A percentile compares a stretch with the other conserved stretches of the same genome.
These are phyloP conservation scores for Apiotrichum gracile DNA, from an alignment of 1,284 basidiomycete genomes.

Conservation along the genomic window DNA sequence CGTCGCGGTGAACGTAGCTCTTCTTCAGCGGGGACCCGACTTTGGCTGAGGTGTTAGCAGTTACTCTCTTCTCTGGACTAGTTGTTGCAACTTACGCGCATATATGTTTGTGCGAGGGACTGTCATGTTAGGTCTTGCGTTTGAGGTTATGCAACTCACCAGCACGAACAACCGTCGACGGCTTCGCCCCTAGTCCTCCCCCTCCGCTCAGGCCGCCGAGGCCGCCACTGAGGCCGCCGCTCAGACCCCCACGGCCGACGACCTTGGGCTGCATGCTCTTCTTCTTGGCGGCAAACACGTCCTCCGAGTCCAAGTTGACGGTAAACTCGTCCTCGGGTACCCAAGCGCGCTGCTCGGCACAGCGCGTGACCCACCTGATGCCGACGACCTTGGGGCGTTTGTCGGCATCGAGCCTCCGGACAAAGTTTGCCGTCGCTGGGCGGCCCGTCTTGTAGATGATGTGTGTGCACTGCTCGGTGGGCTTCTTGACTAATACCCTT, in stretches of 20 bases:
- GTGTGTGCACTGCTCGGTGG: slow-evolving; percentile 64
- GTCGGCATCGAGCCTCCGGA: slow-evolving; percentile 53
- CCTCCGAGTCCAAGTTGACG: slow-evolving; percentile 63
- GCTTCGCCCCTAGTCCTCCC: background rate
- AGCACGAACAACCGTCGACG: background rate
- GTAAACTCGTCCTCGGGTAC: slow-evolving; percentile 63
- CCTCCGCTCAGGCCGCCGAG: background rate
- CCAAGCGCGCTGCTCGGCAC: slow-evolving; percentile 61
- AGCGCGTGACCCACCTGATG: slow-evolving; percentile 86
- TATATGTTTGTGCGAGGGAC: background rate
- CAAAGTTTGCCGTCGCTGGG: slow-evolving; percentile 68
- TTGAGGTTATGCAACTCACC: background rate
- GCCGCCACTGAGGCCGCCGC: background rate
- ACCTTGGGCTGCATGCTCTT: slow-evolving; percentile 56
- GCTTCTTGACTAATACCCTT: slow-evolving; percentile 58
- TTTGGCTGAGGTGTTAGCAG: background rate
- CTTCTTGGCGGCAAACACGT: slow-evolving; percentile 59
- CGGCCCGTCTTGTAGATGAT: slow-evolving; percentile 84
- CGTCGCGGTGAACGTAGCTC: background rate
- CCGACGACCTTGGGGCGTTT: slow-evolving; percentile 64
- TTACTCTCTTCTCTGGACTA: too few species aligned
- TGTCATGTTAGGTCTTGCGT: background rate
- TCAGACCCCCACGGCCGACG: background rate
- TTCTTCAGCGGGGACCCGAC: background rate
- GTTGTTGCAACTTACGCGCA: slow-evolving; percentile 1